A percentile compares a stretch with the other conserved stretches of the same genome.
Conservation (phyloP, 129 eudicot genomes). For the Tagetes patula region DNA sequence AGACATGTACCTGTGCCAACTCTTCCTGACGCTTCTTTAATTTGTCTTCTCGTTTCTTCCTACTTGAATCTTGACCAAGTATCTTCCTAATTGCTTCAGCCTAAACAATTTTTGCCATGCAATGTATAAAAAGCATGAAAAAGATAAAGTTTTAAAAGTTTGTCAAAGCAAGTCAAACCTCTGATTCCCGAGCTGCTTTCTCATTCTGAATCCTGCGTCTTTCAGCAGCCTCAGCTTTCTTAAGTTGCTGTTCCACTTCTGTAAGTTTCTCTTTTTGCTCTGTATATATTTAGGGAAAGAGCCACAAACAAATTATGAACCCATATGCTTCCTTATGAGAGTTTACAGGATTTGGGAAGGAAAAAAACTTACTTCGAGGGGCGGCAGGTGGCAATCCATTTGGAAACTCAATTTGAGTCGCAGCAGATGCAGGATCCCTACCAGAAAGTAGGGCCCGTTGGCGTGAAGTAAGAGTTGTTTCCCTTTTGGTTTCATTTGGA, state of each 20-base stretch:
- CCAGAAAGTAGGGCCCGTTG: slow-evolving; percentile 83
- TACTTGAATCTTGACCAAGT: slow-evolving; percentile 89
- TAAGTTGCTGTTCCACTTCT: slow-evolving; percentile 90
- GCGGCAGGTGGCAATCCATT: slow-evolving; percentile 97
- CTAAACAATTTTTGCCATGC: slow-evolving; percentile 38
- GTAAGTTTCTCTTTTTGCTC: slow-evolving; percentile 89
- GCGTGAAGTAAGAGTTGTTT: slow-evolving; percentile 73
- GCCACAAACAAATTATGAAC: background rate
- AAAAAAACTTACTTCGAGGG: slow-evolving; percentile 63
- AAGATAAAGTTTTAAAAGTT: background rate
- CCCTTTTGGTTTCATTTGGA: slow-evolving; percentile 66
- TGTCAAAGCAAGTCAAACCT: slow-evolving; percentile 47
- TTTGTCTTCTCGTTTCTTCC: slow-evolving; percentile 93
- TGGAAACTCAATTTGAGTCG: slow-evolving; percentile 75
- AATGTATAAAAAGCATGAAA: background rate
- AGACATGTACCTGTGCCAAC: slow-evolving; percentile 67
- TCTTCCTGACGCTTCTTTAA: slow-evolving; percentile 91
- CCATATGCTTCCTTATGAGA: background rate
- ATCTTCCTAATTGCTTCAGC: slow-evolving; percentile 97
- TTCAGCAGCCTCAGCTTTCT: slow-evolving; percentile 96
- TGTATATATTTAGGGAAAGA: slow-evolving; percentile 27
- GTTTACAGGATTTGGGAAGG: background rate
- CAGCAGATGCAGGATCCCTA: slow-evolving; percentile 53
- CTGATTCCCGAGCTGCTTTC: slow-evolving; percentile 91
- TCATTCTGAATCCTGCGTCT: slow-evolving; percentile 82